Base-by-base conservation (phyloP, 352 stramenopile species). In the Pythium guiyangense region DNA sequence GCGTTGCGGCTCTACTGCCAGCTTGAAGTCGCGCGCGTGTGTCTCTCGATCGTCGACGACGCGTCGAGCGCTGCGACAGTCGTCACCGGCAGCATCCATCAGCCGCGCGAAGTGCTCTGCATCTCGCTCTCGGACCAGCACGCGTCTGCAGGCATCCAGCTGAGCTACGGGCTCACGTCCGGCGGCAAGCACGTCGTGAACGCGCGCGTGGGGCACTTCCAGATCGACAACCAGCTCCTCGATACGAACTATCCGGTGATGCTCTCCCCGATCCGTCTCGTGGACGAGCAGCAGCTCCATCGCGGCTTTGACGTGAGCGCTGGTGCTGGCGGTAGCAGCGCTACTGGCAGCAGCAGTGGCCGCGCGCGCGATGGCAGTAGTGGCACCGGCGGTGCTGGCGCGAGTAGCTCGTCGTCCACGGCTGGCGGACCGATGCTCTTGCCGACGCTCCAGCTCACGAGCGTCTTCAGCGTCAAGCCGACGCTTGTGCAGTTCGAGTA, bases 211-310 rank as follows among this genome's bases (percentile, higher is more conserved):
- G 81, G 80, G 1, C 85, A 94, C 60, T 73, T 93, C 51, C 85
- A 94, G 60, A 70, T 94, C 27, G 85, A 94, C 64, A 94, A 93
- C 47, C 85, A 94, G 57, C 64, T 94, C 25, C 52, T 93, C 0
- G 85, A 93, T 35, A 93, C 85, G 12, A 91, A 92, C 47, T 94
- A 93, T 40, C 83, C 83, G 0, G 85, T 94, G 14, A 65, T 92
- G 61, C 54, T 94, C 2, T 74, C 70, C 45, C 85, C 85, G 2
- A 84, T 94, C 45, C 74, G 80, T 27, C 60, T 90, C 3, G 49
- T 85, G 18, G 79, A 90, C 37, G 69, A 77, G 3, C 77, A 90
- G 46, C 74, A 86, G 57, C 78, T 90, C 54, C 77, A 89, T 60
- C 78, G 87, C 62, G 71, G 70, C 4, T 66, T 67, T 25, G 45